Conservation (phyloP, 257 asterid genomes). For the Jaltomata sinuosa region DNA sequence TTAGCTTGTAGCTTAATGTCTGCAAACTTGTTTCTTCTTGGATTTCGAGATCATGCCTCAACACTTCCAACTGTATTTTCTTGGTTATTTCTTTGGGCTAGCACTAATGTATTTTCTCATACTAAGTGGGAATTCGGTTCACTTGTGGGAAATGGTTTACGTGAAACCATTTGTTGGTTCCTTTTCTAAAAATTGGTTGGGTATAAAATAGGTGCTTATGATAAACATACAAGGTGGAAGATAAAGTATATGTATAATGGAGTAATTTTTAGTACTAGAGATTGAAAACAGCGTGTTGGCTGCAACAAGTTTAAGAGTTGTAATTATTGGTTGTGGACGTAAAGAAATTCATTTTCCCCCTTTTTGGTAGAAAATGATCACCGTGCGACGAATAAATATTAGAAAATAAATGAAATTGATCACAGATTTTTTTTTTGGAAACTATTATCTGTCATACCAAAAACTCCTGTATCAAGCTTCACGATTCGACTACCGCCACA, state of each 20-base stretch:
- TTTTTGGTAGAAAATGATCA: background rate
- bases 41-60: background rate
- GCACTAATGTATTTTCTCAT: background rate
- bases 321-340: background rate
- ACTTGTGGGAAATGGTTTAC: background rate
- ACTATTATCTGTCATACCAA: background rate
- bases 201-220: background rate
- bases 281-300: background rate
- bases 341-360: background rate
- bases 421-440: background rate
- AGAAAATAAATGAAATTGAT: background rate
- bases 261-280: background rate
- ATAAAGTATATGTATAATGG: background rate
- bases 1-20: background rate
- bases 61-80: background rate
- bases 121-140: background rate
- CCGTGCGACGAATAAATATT: background rate
- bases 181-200: background rate
- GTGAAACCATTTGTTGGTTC: background rate
- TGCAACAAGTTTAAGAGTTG: background rate
- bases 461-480: background rate
- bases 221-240: background rate
- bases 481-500: background rate
- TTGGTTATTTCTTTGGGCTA: background rate
- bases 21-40: background rate